Percentiles rank a stretch among this genome's conserved stretches.
Conservation (phyloP, 2,329 filamentous ascomycete genomes). For the Trichoderma guizhouense region DNA sequence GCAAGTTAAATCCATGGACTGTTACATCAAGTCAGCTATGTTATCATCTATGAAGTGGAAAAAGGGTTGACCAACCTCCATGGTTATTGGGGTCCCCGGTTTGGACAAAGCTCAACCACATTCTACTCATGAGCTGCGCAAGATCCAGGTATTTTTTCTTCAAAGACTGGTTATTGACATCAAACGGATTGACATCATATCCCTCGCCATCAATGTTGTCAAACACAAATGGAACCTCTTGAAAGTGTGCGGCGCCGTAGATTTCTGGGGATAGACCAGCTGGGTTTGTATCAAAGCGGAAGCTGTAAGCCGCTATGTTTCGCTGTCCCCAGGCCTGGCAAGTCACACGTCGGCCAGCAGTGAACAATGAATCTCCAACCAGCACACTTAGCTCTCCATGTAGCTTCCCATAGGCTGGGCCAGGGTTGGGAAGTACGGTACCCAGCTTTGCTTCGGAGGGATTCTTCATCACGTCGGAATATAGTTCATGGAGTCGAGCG, state of each 20-base stretch:
- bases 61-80: background rate
- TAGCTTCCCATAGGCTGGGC: background rate
- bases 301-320: background rate
- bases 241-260: background rate
- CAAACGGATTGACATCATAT: background rate
- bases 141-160: background rate
- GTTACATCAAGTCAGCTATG: background rate
- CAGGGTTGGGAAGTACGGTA: background rate
- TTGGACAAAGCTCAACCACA: background rate
- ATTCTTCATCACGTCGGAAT: background rate
- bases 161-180: background rate
- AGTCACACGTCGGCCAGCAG: background rate
- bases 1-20: background rate
- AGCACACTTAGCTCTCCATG: background rate
- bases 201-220: background rate
- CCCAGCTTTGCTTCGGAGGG: background rate
- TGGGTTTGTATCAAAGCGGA: background rate
- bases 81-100: background rate
- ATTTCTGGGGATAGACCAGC: background rate
- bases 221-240: background rate
- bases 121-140: background rate
- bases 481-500: background rate
- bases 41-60: background rate
- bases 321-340: background rate
- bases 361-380: background rate